Percentiles rank a stretch among this genome's conserved stretches.
These are phyloP conservation scores for Micromonas commoda DNA, from an alignment of 139 green algal genomes.

Conservation along the genomic window DNA sequence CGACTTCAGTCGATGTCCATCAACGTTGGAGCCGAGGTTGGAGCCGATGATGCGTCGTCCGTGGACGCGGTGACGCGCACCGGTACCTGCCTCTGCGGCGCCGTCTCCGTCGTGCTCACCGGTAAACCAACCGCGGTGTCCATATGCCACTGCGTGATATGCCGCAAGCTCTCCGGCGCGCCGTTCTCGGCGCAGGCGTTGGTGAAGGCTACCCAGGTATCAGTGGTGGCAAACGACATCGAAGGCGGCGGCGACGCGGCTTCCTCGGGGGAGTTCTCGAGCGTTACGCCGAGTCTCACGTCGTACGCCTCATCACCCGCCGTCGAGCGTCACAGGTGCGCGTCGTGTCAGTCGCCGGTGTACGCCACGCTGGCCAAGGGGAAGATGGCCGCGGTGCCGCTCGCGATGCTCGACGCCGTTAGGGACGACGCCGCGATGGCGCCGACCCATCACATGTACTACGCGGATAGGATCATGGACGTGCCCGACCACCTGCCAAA, in stretches of 20 bases:
- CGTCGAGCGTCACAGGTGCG: constrained; percentile 12
- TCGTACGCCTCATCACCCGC: not conserved
- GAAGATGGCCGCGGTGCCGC: constrained; percentile 7
- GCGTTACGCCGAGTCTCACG: too few species aligned
- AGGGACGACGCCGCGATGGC: not conserved
- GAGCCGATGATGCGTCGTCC: not conserved
- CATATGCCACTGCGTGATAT: constrained; percentile 25
- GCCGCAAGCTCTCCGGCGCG: constrained; percentile 11
- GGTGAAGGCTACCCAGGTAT: not conserved
- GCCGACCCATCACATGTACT: constrained; percentile 25
- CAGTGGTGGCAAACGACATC: not conserved
- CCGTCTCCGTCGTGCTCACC: not conserved
- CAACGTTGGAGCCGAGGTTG: too few species aligned
- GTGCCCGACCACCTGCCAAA: constrained; percentile 20
- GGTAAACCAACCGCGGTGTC: not conserved
- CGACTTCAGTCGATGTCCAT: too few species aligned
- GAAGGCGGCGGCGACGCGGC: not conserved
- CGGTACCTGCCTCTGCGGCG: constrained; percentile 14
- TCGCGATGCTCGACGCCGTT: not conserved
- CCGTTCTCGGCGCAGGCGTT: constrained; percentile 14
- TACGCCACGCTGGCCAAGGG: constrained; percentile 4
- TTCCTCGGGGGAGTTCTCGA: too few species aligned
- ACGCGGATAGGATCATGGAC: not conserved
- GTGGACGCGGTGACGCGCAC: not conserved
- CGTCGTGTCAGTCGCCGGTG: not conserved